Evolutionary conservation across 1,284 basidiomycete genomes (phyloP).

Genomic region (Entoloma clypeatum): DNA sequence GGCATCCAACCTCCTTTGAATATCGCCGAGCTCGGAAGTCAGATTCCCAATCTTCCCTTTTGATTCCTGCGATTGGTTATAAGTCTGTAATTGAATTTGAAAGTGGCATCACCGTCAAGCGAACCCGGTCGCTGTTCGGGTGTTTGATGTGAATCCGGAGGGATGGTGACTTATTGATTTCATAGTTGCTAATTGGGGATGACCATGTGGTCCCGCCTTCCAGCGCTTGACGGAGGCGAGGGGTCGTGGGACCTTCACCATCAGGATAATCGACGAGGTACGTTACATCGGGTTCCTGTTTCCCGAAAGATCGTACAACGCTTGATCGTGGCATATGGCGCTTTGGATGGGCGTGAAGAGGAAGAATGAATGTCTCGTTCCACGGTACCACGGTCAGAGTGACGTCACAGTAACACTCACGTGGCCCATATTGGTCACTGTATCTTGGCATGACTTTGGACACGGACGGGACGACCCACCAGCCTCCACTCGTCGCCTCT

Average conservation of each 20-base stretch:
- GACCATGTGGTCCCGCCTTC: background rate
- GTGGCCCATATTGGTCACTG: too few species aligned
- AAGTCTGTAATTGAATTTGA: background rate
- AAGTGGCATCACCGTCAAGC: background rate
- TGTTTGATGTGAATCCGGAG: background rate
- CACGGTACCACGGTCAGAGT: too few species aligned
- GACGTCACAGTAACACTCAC: too few species aligned
- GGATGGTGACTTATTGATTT: background rate
- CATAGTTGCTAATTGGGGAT: background rate
- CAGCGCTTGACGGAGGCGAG: background rate
- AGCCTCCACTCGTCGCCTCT: too few species aligned
- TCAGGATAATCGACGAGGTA: background rate
- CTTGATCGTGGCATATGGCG: background rate
- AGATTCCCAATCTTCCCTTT: background rate
- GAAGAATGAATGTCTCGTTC: too few species aligned
- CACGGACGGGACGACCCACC: too few species aligned
- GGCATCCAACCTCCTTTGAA: background rate
- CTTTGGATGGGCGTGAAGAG: too few species aligned
- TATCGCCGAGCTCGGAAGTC: background rate
- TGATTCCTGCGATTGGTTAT: background rate
- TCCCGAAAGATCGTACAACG: conserved; percentile 1
- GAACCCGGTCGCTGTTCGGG: background rate
- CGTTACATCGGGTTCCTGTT: background rate
- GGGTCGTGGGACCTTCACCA: background rate
- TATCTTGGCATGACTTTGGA: too few species aligned